Evolutionary conservation across 768 basidiomycete species (phyloP), one percentile per base, ranked within the genome.

Genomic region (Lentinula lateritia): DNA sequence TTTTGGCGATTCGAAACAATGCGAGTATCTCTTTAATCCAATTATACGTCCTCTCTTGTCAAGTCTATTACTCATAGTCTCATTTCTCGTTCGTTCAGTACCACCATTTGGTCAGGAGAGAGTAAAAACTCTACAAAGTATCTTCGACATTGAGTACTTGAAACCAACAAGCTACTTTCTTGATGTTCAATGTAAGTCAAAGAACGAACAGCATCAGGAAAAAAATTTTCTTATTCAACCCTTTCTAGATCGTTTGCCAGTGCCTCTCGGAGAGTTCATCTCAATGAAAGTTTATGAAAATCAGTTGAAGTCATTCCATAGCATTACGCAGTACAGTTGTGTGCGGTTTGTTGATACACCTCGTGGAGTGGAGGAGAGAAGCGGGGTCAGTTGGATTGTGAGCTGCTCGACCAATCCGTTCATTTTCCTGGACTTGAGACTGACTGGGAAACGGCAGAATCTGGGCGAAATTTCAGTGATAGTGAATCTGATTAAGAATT

Each of bases 1-100:
- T 65, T 81, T 84, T 52, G 82, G 83, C 1, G 83, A 85, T 68
- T 81, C 81, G 0, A 75, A 77, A 45, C 83, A 85, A 70, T 70
- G 83, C 81, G 69, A 50, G 79, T 62, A 38, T 8, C 66, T 66
- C 39, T 23, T 9, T 20, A n/a, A n/a, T 38, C 55, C 20, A 39
- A 10, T 10, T 15, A 38, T 8, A 36, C 2, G 34, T 9, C 42
- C 4, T 38, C 5, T 39, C n/a, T 34, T 13, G 34, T 52, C 20
- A 38, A 10, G 6, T 23, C n/a, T n/a, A n/a, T n/a, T n/a, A n/a
- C n/a, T n/a, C 35, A 34, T 20, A 42, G 60, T 6, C 53, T 41
- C 38, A n/a, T n/a, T 46, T 34, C 32, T 46, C 15, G 15, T 46
- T 13, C 7, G 8, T 61, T 4, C 18, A 85, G 84, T 85, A 3